phyloP scores from a whole-genome alignment of 176 grass and related monocot species.

The Pharus latifolius region DNA sequence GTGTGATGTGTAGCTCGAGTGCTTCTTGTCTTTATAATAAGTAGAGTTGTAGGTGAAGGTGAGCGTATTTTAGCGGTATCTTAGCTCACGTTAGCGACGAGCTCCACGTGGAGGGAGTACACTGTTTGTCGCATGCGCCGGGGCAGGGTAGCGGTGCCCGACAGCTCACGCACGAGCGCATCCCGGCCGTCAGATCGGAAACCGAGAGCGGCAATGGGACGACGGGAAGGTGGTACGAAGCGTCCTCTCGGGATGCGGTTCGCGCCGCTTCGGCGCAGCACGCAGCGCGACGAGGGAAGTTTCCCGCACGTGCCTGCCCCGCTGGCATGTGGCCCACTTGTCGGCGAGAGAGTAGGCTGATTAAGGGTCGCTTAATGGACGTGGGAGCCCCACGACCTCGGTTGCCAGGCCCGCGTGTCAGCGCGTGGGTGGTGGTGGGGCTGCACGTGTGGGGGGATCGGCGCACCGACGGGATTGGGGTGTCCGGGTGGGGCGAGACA shows the following conservation, averaged over 20 bases:
- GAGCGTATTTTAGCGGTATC: too few relatives aligned
- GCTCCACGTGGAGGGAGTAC: background rate
- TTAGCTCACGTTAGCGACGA: background rate
- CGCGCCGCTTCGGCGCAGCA: background rate
- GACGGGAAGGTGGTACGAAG: conserved; percentile 30
- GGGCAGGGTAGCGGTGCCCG: background rate
- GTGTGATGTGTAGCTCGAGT: background rate
- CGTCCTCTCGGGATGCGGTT: background rate
- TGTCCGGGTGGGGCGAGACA: background rate
- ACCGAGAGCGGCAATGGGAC: background rate
- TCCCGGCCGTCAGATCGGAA: background rate
- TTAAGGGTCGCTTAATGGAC: too few relatives aligned
- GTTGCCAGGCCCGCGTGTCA: too few relatives aligned
- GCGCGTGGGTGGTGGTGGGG: too few relatives aligned
- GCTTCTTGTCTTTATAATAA: too few relatives aligned
- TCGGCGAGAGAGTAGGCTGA: too few relatives aligned
- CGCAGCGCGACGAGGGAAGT: background rate
- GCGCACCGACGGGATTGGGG: background rate
- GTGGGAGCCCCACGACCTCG: too few relatives aligned
- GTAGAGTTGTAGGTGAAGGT: too few relatives aligned
- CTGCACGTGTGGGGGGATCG: too few relatives aligned
- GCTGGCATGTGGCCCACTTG: too few relatives aligned
- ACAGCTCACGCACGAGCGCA: conserved; percentile 17
- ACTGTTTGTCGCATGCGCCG: too few relatives aligned
- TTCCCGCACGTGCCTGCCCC: too few relatives aligned